Conservation (phyloP, 164 flowering plant species). For the Berberis thunbergii region DNA sequence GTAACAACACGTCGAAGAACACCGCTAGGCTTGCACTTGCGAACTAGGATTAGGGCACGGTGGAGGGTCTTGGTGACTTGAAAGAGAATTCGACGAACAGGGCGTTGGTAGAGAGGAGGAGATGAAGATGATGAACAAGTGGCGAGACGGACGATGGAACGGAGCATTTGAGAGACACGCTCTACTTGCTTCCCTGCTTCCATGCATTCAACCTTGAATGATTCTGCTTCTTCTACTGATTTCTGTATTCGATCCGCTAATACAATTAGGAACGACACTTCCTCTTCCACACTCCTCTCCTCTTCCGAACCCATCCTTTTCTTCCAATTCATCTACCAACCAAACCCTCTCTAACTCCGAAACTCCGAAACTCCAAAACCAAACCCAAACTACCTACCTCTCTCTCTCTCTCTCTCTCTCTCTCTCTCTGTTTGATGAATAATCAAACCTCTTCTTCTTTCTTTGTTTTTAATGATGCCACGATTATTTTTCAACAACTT, state of each 20-base stretch:
- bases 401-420: no score
- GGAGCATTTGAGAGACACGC: constrained; percentile 47
- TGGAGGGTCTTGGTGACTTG: constrained; percentile 54
- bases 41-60: constrained; percentile 43
- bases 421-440: no score
- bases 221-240: constrained; percentile 39
- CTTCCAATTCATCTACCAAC: no score
- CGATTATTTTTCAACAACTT: no score
- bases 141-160: constrained; percentile 33
- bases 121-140: constrained; percentile 16
- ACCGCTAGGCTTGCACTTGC: constrained; percentile 47
- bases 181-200: constrained; percentile 44
- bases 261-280: constrained; percentile 29
- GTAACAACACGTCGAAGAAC: constrained; percentile 48
- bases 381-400: no score
- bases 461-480: no score
- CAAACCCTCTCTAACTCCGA: no score
- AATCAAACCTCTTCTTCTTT: no score
- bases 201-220: constrained; percentile 49
- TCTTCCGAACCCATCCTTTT: constrained; percentile 8
- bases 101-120: constrained; percentile 49
- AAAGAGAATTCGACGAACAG: constrained; percentile 51
- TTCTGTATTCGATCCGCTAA: constrained; percentile 35
- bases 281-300: constrained; percentile 37
- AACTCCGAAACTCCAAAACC: no score